Conservation (phyloP, 352 stramenopile genomes). For the Globisporangium spiculum region DNA sequence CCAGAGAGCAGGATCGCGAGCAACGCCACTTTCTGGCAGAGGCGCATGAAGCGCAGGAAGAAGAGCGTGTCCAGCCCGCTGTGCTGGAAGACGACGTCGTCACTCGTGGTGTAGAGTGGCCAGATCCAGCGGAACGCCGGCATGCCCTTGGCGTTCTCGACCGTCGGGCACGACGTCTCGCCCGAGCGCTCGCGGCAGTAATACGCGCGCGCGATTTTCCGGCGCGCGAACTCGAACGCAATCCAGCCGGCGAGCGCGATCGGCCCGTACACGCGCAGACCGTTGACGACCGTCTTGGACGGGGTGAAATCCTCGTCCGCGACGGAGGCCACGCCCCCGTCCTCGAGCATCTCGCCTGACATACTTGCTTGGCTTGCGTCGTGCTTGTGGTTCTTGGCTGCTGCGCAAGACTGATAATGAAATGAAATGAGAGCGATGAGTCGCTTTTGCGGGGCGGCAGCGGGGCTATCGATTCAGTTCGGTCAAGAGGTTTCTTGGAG, state of each 20-base stretch:
- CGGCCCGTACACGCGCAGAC: conserved; percentile 60
- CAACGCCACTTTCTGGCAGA: conserved; percentile 70
- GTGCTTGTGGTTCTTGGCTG: neutral
- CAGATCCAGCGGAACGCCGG: conserved; percentile 54
- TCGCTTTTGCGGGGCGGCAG: neutral
- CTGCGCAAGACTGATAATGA: neutral
- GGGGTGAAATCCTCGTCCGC: conserved; percentile 50
- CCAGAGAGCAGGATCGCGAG: conserved; percentile 57
- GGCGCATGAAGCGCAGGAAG: conserved; percentile 67
- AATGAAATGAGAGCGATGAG: neutral
- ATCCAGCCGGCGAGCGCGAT: conserved; percentile 67
- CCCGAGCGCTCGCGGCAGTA: conserved; percentile 64
- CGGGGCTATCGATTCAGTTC: neutral
- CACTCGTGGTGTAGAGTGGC: conserved; percentile 51
- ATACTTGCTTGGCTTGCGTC: neutral
- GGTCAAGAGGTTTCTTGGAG: neutral
- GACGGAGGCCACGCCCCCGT: neutral
- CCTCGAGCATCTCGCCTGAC: neutral
- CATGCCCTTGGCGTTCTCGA: conserved; percentile 31
- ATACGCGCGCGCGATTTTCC: conserved; percentile 60
- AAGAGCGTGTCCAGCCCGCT: conserved; percentile 83
- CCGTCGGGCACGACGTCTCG: conserved; percentile 49
- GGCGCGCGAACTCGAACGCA: conserved; percentile 58
- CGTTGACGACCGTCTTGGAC: conserved; percentile 60
- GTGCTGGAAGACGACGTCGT: conserved; percentile 65